A percentile compares a stretch with the other conserved stretches of the same genome.
These are phyloP conservation scores for Neoascochyta sp. DNA, from an alignment of 2,329 filamentous ascomycete genomes.

Conservation along the genomic window DNA sequence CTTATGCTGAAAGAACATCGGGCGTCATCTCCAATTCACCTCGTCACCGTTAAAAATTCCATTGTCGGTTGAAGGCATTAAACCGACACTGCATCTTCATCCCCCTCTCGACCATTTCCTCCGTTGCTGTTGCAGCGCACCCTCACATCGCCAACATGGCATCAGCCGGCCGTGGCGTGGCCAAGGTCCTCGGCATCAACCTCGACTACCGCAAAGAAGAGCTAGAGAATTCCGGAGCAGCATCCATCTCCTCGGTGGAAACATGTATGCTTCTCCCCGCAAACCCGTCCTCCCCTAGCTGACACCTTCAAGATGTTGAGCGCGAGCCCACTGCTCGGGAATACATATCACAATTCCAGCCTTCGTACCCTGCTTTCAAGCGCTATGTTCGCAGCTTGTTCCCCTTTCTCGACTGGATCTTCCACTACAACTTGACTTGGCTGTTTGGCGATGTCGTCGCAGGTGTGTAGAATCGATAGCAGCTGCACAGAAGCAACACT, in stretches of 20 bases:
- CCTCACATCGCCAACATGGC: slow-evolving; percentile 24
- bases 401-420: slow-evolving; percentile 86
- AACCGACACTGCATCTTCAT: too few species aligned
- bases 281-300: too few species aligned
- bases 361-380: slow-evolving; percentile 52
- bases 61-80: too few species aligned
- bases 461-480: slow-evolving; percentile 51
- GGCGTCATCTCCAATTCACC: slow-evolving; percentile 1
- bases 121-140: slow-evolving; percentile 36
- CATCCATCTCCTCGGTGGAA: slow-evolving; percentile 68
- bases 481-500: background rate
- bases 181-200: slow-evolving; percentile 80
- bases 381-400: slow-evolving; percentile 71
- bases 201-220: slow-evolving; percentile 66
- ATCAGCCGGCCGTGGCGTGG: slow-evolving; percentile 67
- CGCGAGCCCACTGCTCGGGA: slow-evolving; percentile 71
- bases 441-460: slow-evolving; percentile 83
- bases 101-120: slow-evolving; percentile 12
- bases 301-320: slow-evolving; percentile 69
- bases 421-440: slow-evolving; percentile 87
- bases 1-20: background rate
- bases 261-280: slow-evolving; percentile 20
- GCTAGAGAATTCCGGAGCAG: slow-evolving; percentile 62
- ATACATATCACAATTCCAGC: slow-evolving; percentile 64
- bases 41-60: slow-evolving; percentile 4